Evolutionary conservation across 371 early-diverging fungal genomes (phyloP).

Genomic region (Mortierella sp.): DNA sequence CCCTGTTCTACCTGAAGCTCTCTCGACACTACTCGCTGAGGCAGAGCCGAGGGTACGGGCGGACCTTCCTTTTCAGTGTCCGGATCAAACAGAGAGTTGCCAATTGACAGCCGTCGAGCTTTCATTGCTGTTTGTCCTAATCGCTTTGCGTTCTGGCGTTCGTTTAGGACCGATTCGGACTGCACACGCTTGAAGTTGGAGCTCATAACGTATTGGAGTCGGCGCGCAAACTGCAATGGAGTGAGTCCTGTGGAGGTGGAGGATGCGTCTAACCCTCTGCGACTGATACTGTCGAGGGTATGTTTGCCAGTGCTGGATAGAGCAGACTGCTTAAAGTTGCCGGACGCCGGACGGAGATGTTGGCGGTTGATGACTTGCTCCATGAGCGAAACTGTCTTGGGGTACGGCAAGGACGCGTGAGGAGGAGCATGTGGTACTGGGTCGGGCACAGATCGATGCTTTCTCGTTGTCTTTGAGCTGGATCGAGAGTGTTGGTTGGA

Average conservation of each 20-base stretch:
- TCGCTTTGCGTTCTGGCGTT: slow-evolving; percentile 1
- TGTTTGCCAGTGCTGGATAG: slow-evolving; percentile 27
- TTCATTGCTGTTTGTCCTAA: slow-evolving; percentile 36
- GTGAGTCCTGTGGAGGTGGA: slow-evolving; percentile 16
- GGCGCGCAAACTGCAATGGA: slow-evolving; percentile 27
- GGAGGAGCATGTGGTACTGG: slow-evolving; percentile 1
- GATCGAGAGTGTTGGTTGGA: slow-evolving; percentile 10
- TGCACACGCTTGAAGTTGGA: slow-evolving; percentile 30
- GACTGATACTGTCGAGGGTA: slow-evolving; percentile 7
- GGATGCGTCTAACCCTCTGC: slow-evolving; percentile 9
- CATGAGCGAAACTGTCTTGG: slow-evolving; percentile 43
- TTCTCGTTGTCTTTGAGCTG: slow-evolving; percentile 11
- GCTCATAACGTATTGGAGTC: slow-evolving; percentile 27
- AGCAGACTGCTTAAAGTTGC: slow-evolving; percentile 43
- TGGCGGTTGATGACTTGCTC: slow-evolving; percentile 49
- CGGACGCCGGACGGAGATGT: slow-evolving; percentile 10
- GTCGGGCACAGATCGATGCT: slow-evolving; percentile 29
- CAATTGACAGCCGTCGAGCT: slow-evolving; percentile 43
- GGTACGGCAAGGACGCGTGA: slow-evolving; percentile 13
- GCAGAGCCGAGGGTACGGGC: too few relatives aligned
- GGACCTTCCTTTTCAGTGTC: slow-evolving; percentile 45
- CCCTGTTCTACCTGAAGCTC: neutral
- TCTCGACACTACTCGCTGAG: slow-evolving; percentile 1
- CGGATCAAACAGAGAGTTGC: slow-evolving; percentile 41
- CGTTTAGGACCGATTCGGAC: slow-evolving; percentile 18